phyloP scores from a whole-genome alignment of 495 filamentous ascomycete species.

The Lepraria neglecta region DNA sequence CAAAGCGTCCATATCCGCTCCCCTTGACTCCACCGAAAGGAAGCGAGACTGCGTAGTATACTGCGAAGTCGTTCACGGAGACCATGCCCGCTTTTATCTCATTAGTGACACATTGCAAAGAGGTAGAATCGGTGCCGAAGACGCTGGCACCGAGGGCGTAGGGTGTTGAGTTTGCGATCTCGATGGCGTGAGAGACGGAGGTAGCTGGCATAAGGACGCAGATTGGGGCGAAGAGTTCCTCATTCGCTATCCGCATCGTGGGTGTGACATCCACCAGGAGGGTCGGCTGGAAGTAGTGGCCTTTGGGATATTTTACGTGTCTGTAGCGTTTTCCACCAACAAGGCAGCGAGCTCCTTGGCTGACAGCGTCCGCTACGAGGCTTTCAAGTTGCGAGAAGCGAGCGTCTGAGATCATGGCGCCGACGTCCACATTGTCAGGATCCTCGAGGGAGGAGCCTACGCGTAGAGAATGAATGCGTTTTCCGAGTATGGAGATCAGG shows the following conservation, averaged over 20 bases:
- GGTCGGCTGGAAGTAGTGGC: slow-evolving; percentile 89
- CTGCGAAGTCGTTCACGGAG: slow-evolving; percentile 87
- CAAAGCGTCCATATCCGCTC: slow-evolving; percentile 90
- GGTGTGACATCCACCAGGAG: slow-evolving; percentile 77
- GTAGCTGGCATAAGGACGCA: slow-evolving; percentile 73
- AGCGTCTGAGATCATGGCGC: slow-evolving; percentile 77
- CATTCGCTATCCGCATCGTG: slow-evolving; percentile 75
- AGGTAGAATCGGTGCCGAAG: slow-evolving; percentile 54
- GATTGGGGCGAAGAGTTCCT: slow-evolving; percentile 88
- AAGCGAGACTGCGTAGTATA: slow-evolving; percentile 83
- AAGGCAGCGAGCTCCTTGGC: slow-evolving; percentile 70
- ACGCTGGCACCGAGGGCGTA: slow-evolving; percentile 79
- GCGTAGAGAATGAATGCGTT: slow-evolving; percentile 64
- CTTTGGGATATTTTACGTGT: slow-evolving; percentile 64
- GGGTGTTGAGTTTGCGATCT: slow-evolving; percentile 66
- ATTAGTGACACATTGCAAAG: slow-evolving; percentile 54
- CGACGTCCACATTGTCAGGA: slow-evolving; percentile 71
- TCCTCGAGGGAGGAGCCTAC: slow-evolving; percentile 59
- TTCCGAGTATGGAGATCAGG: slow-evolving; percentile 63
- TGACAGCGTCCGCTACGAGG: slow-evolving; percentile 70
- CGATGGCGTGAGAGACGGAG: slow-evolving; percentile 54
- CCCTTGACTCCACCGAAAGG: slow-evolving; percentile 75
- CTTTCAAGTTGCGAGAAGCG: slow-evolving; percentile 63
- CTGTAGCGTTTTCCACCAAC: slow-evolving; percentile 65
- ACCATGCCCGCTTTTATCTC: slow-evolving; percentile 82